Evolutionary conservation across 2,329 filamentous ascomycete genomes (phyloP).

Genomic region (Pyrenophora tritici-repentis): DNA sequence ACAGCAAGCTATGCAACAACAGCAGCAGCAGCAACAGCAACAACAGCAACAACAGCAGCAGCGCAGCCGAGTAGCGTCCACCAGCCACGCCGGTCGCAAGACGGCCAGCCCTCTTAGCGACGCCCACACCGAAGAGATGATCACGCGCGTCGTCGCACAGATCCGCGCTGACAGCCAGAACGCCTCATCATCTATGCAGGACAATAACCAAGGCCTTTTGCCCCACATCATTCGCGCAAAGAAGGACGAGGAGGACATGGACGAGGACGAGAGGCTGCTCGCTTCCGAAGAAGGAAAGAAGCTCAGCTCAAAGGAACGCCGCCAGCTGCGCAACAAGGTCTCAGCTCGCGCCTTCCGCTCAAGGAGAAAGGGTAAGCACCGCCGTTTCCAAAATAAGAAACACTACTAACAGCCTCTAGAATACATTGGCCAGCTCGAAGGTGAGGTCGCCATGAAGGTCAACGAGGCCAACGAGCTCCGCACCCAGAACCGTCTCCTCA

Average conservation of each 20-base stretch:
- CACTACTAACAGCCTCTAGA: slow-evolving; percentile 67
- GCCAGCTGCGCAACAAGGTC: slow-evolving; percentile 98
- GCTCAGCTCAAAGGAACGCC: slow-evolving; percentile 94
- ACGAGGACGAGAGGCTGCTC: slow-evolving; percentile 90
- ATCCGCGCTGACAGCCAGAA: slow-evolving; percentile 75
- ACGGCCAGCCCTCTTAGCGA: slow-evolving; percentile 50
- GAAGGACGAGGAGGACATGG: slow-evolving; percentile 99
- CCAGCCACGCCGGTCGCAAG: slow-evolving; percentile 35
- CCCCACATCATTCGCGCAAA: slow-evolving; percentile 73
- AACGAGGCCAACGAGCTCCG: slow-evolving; percentile 83
- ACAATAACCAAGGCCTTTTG: slow-evolving; percentile 55
- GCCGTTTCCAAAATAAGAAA: neutral
- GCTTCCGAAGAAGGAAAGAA: slow-evolving; percentile 99
- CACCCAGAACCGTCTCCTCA: slow-evolving; percentile 77
- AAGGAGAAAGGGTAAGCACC: slow-evolving; percentile 85
- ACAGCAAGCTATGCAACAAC: slow-evolving; percentile 40
- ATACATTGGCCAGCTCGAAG: slow-evolving; percentile 94
- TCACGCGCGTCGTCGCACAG: slow-evolving; percentile 87
- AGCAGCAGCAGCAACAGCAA: slow-evolving; percentile 36
- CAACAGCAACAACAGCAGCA: slow-evolving; percentile 48
- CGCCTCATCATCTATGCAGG: slow-evolving; percentile 57
- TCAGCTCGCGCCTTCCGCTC: slow-evolving; percentile 97
- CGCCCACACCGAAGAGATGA: slow-evolving; percentile 76
- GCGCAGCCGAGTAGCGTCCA: slow-evolving; percentile 29
- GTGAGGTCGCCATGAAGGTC: slow-evolving; percentile 81